These are phyloP conservation scores for Pilobolus umbonatus DNA, from an alignment of 192 early-diverging fungal species.

Conservation along the genomic window DNA sequence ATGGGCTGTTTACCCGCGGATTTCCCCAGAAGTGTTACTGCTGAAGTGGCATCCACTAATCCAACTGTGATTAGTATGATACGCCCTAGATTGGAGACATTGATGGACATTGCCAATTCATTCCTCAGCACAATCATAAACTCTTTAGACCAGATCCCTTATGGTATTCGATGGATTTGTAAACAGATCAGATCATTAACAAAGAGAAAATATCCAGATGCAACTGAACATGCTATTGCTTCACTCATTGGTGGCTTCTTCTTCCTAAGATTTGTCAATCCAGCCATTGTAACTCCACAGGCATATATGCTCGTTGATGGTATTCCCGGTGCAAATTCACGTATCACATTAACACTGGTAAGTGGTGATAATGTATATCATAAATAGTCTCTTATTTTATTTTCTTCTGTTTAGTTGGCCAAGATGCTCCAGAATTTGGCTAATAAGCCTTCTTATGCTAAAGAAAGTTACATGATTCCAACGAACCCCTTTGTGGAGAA, in stretches of 20 bases:
- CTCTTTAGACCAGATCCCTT: constrained; percentile 84
- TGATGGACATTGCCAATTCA: constrained; percentile 82
- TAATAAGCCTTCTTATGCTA: constrained; percentile 87
- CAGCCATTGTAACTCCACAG: constrained; percentile 94
- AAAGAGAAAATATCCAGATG: constrained; percentile 90
- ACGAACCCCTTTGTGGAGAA: constrained; percentile 84
- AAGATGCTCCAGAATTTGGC: constrained; percentile 94
- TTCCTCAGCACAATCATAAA: constrained; percentile 87
- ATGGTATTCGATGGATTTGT: constrained; percentile 98
- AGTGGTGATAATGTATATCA: not conserved
- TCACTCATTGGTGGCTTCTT: constrained; percentile 97
- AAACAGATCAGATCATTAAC: constrained; percentile 94
- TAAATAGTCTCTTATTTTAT: not conserved
- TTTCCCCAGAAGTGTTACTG: constrained; percentile 71
- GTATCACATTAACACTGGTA: constrained; percentile 88
- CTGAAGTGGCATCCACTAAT: constrained; percentile 77
- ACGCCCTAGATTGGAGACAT: constrained; percentile 67
- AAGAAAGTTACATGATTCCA: constrained; percentile 87
- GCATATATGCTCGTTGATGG: constrained; percentile 89
- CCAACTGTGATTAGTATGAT: constrained; percentile 80
- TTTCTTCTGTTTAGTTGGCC: constrained; percentile 51
- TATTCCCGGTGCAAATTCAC: constrained; percentile 72
- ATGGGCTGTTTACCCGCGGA: constrained; percentile 48
- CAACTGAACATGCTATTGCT: constrained; percentile 84
- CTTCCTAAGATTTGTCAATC: constrained; percentile 94